These are phyloP conservation scores for Neckera pumila DNA, from an alignment of 225 moss, liverwort and hornwort genomes.

Conservation along the genomic window DNA sequence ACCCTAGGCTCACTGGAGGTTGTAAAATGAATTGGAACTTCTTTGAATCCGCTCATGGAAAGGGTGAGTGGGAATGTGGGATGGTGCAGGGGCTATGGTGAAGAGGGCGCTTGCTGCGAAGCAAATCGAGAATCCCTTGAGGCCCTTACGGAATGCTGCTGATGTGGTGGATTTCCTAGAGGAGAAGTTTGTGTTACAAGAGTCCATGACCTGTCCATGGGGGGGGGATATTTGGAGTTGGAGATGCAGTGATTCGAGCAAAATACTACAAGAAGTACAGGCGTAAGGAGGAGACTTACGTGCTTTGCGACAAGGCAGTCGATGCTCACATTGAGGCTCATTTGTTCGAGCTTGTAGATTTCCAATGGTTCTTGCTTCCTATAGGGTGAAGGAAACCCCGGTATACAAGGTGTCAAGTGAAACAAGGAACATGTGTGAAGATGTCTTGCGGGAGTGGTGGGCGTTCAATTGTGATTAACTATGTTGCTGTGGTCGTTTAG, in stretches of 20 bases:
- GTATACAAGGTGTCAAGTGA: neutral
- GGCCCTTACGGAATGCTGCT: too few relatives aligned
- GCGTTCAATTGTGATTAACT: neutral
- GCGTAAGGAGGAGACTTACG: neutral
- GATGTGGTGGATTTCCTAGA: too few relatives aligned
- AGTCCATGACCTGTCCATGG: neutral
- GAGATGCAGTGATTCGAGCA: rapidly evolving
- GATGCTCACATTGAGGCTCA: neutral
- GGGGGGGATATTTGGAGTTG: neutral
- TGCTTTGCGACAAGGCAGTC: neutral
- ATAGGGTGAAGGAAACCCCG: neutral
- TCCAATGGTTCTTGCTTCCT: neutral
- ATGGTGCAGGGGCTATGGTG: too few relatives aligned
- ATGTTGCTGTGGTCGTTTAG: neutral
- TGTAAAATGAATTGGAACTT: neutral
- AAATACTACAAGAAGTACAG: neutral
- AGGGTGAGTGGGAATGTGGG: too few relatives aligned
- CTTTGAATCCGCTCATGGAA: neutral
- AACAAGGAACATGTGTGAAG: neutral
- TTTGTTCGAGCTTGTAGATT: neutral
- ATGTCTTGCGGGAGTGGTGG: neutral
- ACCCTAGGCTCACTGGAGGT: neutral
- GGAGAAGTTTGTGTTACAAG: neutral
- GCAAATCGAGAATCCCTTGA: too few relatives aligned
- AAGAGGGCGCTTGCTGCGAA: too few relatives aligned